Evolutionary conservation across 2,329 filamentous ascomycete species (phyloP), one percentile per base, ranked within the genome.

Genomic region (Emydomyces testavorans): DNA sequence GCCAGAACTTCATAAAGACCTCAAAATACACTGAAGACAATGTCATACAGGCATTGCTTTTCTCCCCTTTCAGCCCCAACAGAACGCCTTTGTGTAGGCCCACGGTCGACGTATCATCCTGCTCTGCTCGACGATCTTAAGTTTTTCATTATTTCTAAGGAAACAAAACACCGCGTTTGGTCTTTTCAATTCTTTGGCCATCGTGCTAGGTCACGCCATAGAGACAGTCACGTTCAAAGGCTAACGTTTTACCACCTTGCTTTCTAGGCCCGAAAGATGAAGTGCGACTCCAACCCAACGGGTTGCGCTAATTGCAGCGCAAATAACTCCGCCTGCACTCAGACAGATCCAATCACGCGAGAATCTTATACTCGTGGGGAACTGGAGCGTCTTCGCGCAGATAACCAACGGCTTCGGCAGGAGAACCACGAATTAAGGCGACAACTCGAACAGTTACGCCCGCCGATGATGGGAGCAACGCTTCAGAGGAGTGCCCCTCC

Each of bases 261-360:
- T 21, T 37, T 24, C 26, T 43, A 58, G 58, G 42, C 47, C 11
- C 52, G 53, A 13, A 61, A 57, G 40, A 56, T 56, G 53, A 56
- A 49, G 36, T 62, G 60, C 35, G 58, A 60, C 23, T 44, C 44
- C 1, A 46, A 53, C 6, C 23, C 40, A 2, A 16, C 28, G 1
- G 52, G 54, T 11, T 62, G 60, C 26, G 45, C 24, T 2, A 52
- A 54, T 6, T 62, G 57, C 37, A 10, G 34, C 11, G 26, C 38
- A 6, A 35, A 21, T 1, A 44, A 50, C 7, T 8, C 53, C 0
- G 37, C 46, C 1, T 64, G 61, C 42, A 50, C 44, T 3, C 49
- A 55, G 4, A 60, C 60, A n/a, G 56, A 62, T 40, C 54, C 50
- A 6, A 52, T 58, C 15, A 58, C 55, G 5, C 53, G 53, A 2